Base-by-base conservation (phyloP, 2,329 filamentous ascomycete genomes). In the Sclerotinia subarctica region DNA sequence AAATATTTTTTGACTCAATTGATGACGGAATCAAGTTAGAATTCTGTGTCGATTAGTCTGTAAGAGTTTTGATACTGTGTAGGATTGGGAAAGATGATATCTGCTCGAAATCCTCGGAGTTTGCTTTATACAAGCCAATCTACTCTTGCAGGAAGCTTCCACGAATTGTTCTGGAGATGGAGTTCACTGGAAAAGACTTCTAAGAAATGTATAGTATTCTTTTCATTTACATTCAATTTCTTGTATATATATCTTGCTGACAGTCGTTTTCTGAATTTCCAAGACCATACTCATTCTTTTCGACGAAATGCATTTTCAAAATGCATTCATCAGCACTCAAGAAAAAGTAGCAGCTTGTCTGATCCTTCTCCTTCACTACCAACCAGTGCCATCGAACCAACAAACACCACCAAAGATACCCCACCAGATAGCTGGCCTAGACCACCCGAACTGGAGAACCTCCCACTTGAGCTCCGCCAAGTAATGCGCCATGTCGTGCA, bases 401-500 rank as follows among this genome's bases (percentile, higher is more conserved):
- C 47, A 17, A 24, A 32, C 35, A 49, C n/a, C 26, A 26, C 46
- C 35, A 46, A 13, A 46, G 54, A 57, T 46, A 8, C 44, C 5
- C 24, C 24, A 24, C 19, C 26, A 21, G 21, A 63, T 29, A 11
- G 17, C 5, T 10, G 6, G 19, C 11, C 35, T 2, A 11, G 53
- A 24, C 1, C 15, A 21, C 51, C 29, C n/a, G 46, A 66, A 38
- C n/a, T 64, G 29, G 32, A 59, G 60, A 57, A 72, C 53, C 68
- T 64, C 10, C 51, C 67, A 8, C 24, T 70, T 10, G 72, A 74
- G 3, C 64, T 76, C n/a, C 73, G 75, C 21, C 29, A 70, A 3
- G 65, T 76, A 51, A 77, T 78, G 76, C 76, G 76, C 52, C 29
- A 64, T 26, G 49, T 77, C 5, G 72, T 75, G 0, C 72, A 76